Conservation (phyloP, 2,329 filamentous ascomycete genomes). For the Venturia effusa region DNA sequence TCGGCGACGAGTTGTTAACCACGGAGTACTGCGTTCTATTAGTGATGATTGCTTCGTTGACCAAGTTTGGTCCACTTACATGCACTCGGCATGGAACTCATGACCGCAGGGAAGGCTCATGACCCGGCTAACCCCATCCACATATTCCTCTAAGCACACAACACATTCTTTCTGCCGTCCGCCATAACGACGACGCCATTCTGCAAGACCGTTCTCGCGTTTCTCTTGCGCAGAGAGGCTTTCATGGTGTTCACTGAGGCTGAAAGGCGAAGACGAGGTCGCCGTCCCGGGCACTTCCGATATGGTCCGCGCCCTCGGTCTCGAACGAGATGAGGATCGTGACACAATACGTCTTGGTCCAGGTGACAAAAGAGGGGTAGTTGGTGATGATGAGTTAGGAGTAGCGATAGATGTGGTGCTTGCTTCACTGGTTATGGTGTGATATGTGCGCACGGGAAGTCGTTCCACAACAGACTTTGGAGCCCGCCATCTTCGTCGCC, state of each 20-base stretch:
- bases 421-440: slow-evolving; percentile 61
- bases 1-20: slow-evolving; percentile 86
- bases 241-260: slow-evolving; percentile 13
- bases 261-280: slow-evolving; percentile 19
- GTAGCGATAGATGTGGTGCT: slow-evolving; percentile 49
- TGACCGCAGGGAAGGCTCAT: slow-evolving; percentile 98
- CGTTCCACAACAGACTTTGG: slow-evolving; percentile 92
- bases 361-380: slow-evolving; percentile 65
- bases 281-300: slow-evolving; percentile 41
- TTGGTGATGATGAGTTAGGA: slow-evolving; percentile 55
- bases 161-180: slow-evolving; percentile 76
- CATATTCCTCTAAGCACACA: slow-evolving; percentile 91
- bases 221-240: slow-evolving; percentile 38
- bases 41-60: slow-evolving; percentile 8
- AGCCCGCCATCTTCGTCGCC: slow-evolving; percentile 86
- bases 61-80: slow-evolving; percentile 54
- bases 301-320: slow-evolving; percentile 53
- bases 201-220: slow-evolving; percentile 36
- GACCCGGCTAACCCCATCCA: slow-evolving; percentile 85
- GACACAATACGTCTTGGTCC: slow-evolving; percentile 16
- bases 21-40: slow-evolving; percentile 61
- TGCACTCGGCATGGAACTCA: slow-evolving; percentile 97
- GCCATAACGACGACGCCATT: slow-evolving; percentile 48
- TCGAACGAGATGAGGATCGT: slow-evolving; percentile 47
- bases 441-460: slow-evolving; percentile 90